These are phyloP conservation scores for Oryza punctata DNA, from an alignment of 176 grass and related monocot species.

Conservation along the genomic window DNA sequence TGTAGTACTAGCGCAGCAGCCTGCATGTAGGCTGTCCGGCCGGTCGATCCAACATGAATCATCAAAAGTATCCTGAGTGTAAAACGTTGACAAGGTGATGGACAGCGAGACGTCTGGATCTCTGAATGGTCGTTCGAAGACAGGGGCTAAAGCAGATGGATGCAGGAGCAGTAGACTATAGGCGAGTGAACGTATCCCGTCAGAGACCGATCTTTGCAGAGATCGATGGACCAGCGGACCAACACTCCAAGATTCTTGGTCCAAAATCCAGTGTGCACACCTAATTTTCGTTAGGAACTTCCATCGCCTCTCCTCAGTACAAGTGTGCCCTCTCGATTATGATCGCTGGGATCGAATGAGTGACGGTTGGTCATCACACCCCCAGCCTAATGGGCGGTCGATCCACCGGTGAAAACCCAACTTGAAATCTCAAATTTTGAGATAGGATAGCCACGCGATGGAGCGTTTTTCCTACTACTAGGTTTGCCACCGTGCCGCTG, in stretches of 20 bases:
- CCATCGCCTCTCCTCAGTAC: slow-evolving; percentile 29
- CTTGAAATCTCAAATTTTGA: too few species aligned
- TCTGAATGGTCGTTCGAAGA: neutral
- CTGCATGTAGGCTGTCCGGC: neutral
- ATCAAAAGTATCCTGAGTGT: neutral
- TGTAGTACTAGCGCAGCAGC: neutral
- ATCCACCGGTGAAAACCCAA: too few species aligned
- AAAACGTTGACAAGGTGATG: neutral
- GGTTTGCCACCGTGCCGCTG: neutral
- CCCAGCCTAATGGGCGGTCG: too few species aligned
- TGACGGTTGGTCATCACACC: neutral
- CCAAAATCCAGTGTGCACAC: slow-evolving; percentile 8
- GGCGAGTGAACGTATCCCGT: neutral
- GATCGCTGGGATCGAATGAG: too few species aligned
- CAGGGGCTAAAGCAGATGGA: neutral
- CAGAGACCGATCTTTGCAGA: slow-evolving; percentile 8
- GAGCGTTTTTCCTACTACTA: neutral
- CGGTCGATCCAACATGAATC: neutral
- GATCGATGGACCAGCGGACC: slow-evolving; percentile 37
- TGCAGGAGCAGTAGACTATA: neutral
- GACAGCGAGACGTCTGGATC: neutral
- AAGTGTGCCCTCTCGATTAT: neutral
- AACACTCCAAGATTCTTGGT: slow-evolving; percentile 36
- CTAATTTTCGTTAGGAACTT: slow-evolving; percentile 35
- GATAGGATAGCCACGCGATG: too few species aligned